Evolutionary conservation across 495 filamentous ascomycete species (phyloP).

Genomic region (Penicillium bovifimosum): DNA sequence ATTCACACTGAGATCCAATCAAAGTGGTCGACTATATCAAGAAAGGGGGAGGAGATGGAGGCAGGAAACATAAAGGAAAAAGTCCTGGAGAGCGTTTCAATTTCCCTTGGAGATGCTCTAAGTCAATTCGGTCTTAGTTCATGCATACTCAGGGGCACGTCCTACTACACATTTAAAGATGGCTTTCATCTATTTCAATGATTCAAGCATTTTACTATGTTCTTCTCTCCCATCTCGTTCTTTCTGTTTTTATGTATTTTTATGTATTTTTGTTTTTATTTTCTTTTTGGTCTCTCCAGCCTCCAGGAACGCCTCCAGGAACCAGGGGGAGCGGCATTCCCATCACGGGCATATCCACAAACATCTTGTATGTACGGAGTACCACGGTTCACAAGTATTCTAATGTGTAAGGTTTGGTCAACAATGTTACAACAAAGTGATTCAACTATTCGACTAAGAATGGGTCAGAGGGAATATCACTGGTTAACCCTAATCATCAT

Average conservation of each 20-base stretch:
- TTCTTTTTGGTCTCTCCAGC: not conserved
- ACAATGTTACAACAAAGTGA: not conserved
- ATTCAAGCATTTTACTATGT: not conserved
- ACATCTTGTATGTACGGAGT: no score
- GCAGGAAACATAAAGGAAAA: slow-evolving; percentile 9
- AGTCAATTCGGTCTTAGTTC: slow-evolving; percentile 24
- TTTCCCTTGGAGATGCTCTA: slow-evolving; percentile 23
- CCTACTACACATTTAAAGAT: slow-evolving; percentile 7
- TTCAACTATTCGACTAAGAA: not conserved
- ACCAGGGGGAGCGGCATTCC: slow-evolving; percentile 1
- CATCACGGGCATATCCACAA: not conserved
- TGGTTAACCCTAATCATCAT: not conserved
- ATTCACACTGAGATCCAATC: slow-evolving; percentile 6
- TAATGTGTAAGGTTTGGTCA: not conserved
- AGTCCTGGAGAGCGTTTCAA: slow-evolving; percentile 15
- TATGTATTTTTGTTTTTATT: not conserved
- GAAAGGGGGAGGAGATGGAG: slow-evolving; percentile 11
- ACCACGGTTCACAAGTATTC: no score
- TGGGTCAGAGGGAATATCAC: not conserved
- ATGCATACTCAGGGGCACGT: slow-evolving; percentile 24
- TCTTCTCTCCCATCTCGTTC: no score
- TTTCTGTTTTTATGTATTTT: not conserved
- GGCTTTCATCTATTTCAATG: not conserved
- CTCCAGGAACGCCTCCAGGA: slow-evolving; percentile 4
- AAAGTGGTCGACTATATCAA: slow-evolving; percentile 5